Conservation (phyloP, 2,329 filamentous ascomycete species). For the Fusarium algeriense region DNA sequence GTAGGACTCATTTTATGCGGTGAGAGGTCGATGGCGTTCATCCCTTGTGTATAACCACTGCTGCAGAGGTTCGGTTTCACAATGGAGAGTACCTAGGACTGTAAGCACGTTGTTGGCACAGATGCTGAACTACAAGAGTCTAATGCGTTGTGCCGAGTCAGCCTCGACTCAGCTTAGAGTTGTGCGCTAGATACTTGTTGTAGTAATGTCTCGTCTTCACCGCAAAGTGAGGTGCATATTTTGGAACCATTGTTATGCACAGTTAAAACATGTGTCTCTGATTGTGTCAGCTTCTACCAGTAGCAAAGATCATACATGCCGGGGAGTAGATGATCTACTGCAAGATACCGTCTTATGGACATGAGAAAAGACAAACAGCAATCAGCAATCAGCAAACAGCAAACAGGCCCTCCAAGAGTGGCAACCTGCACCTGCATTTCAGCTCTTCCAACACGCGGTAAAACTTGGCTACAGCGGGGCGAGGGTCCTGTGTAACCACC, state of each 20-base stretch:
- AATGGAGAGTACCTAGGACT: constrained; percentile 13
- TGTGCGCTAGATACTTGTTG: neutral
- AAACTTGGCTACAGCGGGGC: constrained; percentile 20
- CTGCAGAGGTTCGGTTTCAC: constrained; percentile 32
- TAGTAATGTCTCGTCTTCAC: constrained; percentile 38
- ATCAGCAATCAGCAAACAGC: constrained; percentile 1
- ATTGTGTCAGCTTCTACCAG: constrained; percentile 1
- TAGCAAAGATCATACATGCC: constrained; percentile 1
- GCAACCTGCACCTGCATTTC: constrained; percentile 22
- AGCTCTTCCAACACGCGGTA: constrained; percentile 13
- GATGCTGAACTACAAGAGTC: constrained; percentile 4
- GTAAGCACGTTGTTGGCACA: constrained; percentile 1
- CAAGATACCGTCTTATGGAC: constrained; percentile 30
- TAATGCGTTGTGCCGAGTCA: constrained; percentile 22
- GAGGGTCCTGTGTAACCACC: constrained; percentile 32
- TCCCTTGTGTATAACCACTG: constrained; percentile 28
- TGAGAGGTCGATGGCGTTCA: constrained; percentile 44
- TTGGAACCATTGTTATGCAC: constrained; percentile 21
- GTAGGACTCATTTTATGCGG: constrained; percentile 32
- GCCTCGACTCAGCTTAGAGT: constrained; percentile 26
- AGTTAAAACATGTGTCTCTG: constrained; percentile 31
- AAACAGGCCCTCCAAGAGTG: neutral
- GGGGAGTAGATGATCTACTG: constrained; percentile 10
- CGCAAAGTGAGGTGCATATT: constrained; percentile 35
- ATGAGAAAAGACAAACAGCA: neutral